A percentile compares a stretch with the other conserved stretches of the same genome.
Conservation (phyloP, 768 basidiomycete species). For the Rhizopogon roseolus region DNA sequence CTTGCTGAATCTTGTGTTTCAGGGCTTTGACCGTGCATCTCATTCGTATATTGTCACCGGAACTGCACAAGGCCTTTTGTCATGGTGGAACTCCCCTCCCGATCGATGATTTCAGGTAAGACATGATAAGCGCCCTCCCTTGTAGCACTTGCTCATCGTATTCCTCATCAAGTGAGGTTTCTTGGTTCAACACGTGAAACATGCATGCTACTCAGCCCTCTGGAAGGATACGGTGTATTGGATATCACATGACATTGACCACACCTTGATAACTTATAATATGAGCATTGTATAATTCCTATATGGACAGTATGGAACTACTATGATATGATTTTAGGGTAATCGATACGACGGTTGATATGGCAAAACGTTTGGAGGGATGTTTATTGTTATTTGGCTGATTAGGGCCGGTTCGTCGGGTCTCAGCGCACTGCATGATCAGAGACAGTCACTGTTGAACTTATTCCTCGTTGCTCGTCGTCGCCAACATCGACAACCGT, state of each 20-base stretch:
- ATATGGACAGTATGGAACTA: constrained; percentile 13
- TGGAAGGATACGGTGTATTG: constrained; percentile 21
- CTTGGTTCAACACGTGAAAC: neutral
- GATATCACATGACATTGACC: constrained; percentile 16
- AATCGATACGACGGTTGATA: neutral
- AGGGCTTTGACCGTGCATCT: constrained; percentile 44
- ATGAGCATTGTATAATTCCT: constrained; percentile 19
- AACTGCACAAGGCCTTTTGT: constrained; percentile 47
- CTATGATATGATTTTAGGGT: neutral
- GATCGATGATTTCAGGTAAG: constrained; percentile 1
- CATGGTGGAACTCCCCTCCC: constrained; percentile 48
- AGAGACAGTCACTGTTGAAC: constrained; percentile 20
- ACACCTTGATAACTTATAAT: constrained; percentile 13
- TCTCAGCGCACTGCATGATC: constrained; percentile 9
- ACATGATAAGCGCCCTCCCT: neutral
- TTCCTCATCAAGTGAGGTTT: neutral
- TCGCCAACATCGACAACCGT: constrained; percentile 20
- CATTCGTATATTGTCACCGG: constrained; percentile 46
- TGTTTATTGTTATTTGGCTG: constrained; percentile 26
- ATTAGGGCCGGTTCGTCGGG: constrained; percentile 30
- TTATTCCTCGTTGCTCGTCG: constrained; percentile 22
- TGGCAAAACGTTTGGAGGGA: neutral
- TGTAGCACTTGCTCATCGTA: neutral
- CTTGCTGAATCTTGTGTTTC: constrained; percentile 20
- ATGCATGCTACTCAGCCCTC: neutral